Percentiles rank a stretch among this genome's conserved stretches.
phyloP scores from a whole-genome alignment of 2,329 filamentous ascomycete species.

The Chaetomium sp. region DNA sequence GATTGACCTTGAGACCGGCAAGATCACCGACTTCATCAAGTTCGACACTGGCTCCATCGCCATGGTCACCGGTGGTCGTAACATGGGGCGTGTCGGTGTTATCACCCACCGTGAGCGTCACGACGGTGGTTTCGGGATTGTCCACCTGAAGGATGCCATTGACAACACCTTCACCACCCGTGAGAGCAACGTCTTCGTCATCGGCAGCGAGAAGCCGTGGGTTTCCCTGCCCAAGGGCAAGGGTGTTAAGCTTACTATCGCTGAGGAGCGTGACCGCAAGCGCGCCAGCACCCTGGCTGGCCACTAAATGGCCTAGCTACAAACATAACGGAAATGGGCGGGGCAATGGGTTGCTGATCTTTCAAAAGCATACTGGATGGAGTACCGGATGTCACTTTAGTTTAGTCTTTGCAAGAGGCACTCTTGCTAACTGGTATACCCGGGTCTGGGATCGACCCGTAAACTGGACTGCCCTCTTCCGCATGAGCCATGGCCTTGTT shows the following conservation, averaged over 20 bases:
- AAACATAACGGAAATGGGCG: conserved; percentile 10
- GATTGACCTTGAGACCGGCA: conserved; percentile 94
- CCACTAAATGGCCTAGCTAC: conserved; percentile 38
- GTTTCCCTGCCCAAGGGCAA: conserved; percentile 99
- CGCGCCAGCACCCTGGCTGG: conserved; percentile 55
- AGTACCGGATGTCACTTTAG: conserved; percentile 27
- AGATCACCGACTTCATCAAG: conserved; percentile 96
- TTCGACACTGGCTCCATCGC: conserved; percentile 98
- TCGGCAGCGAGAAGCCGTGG: conserved; percentile 98
- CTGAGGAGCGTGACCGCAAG: conserved; percentile 97
- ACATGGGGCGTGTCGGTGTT: conserved; percentile 99
- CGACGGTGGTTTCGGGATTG: conserved; percentile 99
- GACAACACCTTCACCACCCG: conserved; percentile 99
- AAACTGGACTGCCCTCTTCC: conserved; percentile 22
- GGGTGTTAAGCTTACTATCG: conserved; percentile 99
- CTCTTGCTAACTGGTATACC: conserved; percentile 22
- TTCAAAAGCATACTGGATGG: conserved; percentile 26
- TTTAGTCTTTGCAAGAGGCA: conserved; percentile 20
- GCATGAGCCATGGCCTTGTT: conserved; percentile 15
- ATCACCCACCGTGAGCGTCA: conserved; percentile 99
- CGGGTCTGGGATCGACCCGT: conserved; percentile 19
- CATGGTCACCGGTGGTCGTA: conserved; percentile 99
- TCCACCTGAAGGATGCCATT: conserved; percentile 99
- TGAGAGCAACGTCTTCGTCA: conserved; percentile 99
- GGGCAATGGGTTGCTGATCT: conserved; percentile 23